A percentile compares a stretch with the other conserved stretches of the same genome.
phyloP scores from a whole-genome alignment of 768 basidiomycete genomes.

The Leccinum sublutescens region DNA sequence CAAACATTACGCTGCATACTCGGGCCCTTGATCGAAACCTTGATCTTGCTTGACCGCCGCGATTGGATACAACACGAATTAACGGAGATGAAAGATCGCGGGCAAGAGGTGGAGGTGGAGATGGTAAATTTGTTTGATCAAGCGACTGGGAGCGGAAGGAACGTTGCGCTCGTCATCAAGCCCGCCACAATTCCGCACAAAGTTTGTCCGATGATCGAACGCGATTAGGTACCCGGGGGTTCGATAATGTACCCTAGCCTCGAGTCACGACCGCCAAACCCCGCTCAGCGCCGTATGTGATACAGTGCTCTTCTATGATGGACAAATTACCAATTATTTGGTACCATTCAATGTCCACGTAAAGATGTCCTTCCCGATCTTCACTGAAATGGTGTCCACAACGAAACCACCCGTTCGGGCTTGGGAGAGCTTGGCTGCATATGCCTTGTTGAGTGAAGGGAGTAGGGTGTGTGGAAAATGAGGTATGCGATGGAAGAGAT shows the following conservation, averaged over 20 bases:
- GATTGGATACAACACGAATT: constrained; percentile 51
- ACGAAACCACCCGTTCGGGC: constrained; percentile 50
- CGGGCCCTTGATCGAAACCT: constrained; percentile 65
- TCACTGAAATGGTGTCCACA: constrained; percentile 54
- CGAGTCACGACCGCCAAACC: not conserved
- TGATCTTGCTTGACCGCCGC: constrained; percentile 61
- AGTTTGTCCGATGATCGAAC: not conserved
- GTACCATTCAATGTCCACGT: constrained; percentile 41
- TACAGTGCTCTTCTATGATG: constrained; percentile 5
- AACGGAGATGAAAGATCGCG: constrained; percentile 21
- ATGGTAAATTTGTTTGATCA: constrained; percentile 74
- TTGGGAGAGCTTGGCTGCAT: constrained; percentile 40
- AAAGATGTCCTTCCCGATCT: constrained; percentile 66
- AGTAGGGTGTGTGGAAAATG: constrained; percentile 51
- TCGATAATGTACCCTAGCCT: constrained; percentile 3
- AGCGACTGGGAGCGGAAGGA: constrained; percentile 66
- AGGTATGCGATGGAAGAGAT: constrained; percentile 47
- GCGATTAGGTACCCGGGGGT: constrained; percentile 6
- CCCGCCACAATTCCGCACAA: constrained; percentile 25
- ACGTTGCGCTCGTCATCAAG: constrained; percentile 59
- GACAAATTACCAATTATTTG: constrained; percentile 10
- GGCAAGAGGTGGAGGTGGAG: constrained; percentile 37
- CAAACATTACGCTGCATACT: constrained; percentile 67
- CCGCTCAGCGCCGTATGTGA: constrained; percentile 8
- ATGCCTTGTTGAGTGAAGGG: constrained; percentile 46